A percentile compares a stretch with the other conserved stretches of the same genome.
phyloP scores from a whole-genome alignment of 225 moss, liverwort and hornwort genomes.

The Marchantia paleacea region DNA sequence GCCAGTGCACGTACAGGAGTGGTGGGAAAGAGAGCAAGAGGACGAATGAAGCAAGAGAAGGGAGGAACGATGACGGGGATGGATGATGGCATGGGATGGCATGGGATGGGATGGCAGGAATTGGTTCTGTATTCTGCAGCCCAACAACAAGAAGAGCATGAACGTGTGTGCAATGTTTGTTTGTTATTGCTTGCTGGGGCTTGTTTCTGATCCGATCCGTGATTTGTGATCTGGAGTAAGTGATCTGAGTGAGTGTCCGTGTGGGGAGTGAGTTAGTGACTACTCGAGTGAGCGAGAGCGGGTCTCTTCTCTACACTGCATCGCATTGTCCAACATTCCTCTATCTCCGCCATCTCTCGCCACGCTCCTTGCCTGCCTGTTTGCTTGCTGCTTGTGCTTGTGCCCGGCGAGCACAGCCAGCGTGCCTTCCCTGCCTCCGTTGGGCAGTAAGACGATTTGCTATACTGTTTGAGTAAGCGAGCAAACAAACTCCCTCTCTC shows the following conservation, averaged over 20 bases:
- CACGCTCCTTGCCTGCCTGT: not conserved
- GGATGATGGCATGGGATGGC: not conserved
- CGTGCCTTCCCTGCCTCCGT: not conserved
- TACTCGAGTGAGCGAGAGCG: not conserved
- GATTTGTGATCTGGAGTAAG: not conserved
- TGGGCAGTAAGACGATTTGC: too few species aligned
- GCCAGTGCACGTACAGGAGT: not conserved
- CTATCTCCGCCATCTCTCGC: not conserved
- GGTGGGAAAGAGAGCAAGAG: not conserved
- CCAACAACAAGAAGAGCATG: not conserved
- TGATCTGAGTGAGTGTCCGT: not conserved
- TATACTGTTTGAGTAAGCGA: not conserved
- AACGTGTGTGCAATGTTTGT: not conserved
- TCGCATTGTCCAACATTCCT: not conserved
- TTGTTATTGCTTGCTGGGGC: not conserved
- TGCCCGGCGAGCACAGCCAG: not conserved
- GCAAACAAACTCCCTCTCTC: not conserved
- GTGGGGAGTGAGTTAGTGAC: not conserved
- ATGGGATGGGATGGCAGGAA: not conserved
- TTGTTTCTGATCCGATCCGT: constrained; percentile 5
- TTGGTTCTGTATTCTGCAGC: not conserved
- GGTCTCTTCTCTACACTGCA: not conserved
- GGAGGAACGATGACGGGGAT: not conserved
- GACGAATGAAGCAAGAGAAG: not conserved
- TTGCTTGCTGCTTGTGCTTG: too few species aligned